These are phyloP conservation scores for Chaetomiaceae sp. DNA, from an alignment of 2,329 filamentous ascomycete species.

Conservation along the genomic window DNA sequence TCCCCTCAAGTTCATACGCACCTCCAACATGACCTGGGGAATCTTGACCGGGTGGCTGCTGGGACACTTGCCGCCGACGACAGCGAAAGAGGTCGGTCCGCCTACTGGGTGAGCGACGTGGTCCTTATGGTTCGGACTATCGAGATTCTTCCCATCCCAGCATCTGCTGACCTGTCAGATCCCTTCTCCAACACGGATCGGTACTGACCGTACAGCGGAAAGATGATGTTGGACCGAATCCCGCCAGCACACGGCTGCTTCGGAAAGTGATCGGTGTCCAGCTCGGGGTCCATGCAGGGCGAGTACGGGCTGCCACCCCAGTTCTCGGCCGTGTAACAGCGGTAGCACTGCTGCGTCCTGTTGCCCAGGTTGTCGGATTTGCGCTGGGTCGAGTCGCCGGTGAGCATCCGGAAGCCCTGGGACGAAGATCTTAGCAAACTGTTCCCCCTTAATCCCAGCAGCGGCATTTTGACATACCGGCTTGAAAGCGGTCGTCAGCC, in stretches of 20 bases:
- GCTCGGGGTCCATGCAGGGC: slow-evolving; percentile 1
- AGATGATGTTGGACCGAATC: slow-evolving; percentile 3
- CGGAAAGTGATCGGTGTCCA: neutral
- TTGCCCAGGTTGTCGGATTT: neutral
- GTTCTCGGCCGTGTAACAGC: slow-evolving; percentile 3
- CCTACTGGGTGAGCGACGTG: neutral
- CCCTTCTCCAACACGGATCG: too few species aligned
- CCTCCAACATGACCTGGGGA: neutral
- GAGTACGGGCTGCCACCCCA: neutral
- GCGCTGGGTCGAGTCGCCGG: neutral
- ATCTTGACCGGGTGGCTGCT: neutral
- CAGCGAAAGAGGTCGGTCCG: neutral
- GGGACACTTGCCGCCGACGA: neutral
- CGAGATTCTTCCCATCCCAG: neutral
- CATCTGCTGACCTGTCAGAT: neutral
- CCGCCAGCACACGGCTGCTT: neutral
- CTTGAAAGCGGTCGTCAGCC: neutral
- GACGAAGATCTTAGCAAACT: neutral
- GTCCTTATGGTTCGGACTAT: neutral
- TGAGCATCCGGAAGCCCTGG: slow-evolving; percentile 5
- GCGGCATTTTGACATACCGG: neutral
- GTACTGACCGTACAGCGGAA: neutral
- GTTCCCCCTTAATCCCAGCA: too few species aligned
- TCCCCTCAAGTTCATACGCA: too few species aligned
- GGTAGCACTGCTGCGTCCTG: slow-evolving; percentile 3